A percentile compares a stretch with the other conserved stretches of the same genome.
Evolutionary conservation across 768 basidiomycete species (phyloP).

Genomic region (Trametes maxima): DNA sequence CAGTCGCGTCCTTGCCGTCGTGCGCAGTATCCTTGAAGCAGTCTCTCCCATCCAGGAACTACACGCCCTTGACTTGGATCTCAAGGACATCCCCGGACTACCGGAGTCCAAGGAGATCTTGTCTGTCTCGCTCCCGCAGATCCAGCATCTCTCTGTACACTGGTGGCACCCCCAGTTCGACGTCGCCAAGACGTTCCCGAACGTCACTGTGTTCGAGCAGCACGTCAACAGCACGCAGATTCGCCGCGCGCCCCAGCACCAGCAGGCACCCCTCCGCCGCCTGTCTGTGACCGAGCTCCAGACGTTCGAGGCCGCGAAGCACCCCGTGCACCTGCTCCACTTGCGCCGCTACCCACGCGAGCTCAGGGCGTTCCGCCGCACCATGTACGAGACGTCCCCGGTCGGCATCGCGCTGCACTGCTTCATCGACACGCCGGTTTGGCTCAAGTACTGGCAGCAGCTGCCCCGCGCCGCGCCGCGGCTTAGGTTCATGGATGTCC

Average conservation of each 20-base stretch:
- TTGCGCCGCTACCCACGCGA: conserved; percentile 15
- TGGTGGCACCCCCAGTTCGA: conserved; percentile 11
- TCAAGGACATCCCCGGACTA: conserved; percentile 3
- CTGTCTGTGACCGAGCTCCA: conserved; percentile 11
- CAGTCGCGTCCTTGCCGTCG: neutral
- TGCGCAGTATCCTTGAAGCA: neutral
- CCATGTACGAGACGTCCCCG: conserved; percentile 8
- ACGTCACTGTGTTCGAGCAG: conserved; percentile 9
- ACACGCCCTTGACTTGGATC: conserved; percentile 10
- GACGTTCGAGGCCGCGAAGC: neutral
- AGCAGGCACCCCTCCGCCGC: conserved; percentile 3
- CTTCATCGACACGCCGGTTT: conserved; percentile 11
- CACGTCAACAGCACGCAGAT: conserved; percentile 11
- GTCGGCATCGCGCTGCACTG: conserved; percentile 15
- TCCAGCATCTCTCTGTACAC: conserved; percentile 9
- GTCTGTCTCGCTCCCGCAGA: neutral
- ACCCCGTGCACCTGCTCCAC: conserved; percentile 14
- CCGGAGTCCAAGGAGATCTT: neutral
- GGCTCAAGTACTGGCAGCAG: conserved; percentile 17
- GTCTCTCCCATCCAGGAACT: conserved; percentile 5
- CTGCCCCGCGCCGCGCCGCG: conserved; percentile 9
- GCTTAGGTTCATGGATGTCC: conserved; percentile 13
- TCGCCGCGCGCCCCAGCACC: neutral
- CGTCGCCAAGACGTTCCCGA: conserved; percentile 9
- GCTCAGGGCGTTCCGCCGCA: conserved; percentile 6